These are phyloP conservation scores for Kwoniella newhampshirensis DNA, from an alignment of 768 basidiomycete genomes.

Conservation along the genomic window DNA sequence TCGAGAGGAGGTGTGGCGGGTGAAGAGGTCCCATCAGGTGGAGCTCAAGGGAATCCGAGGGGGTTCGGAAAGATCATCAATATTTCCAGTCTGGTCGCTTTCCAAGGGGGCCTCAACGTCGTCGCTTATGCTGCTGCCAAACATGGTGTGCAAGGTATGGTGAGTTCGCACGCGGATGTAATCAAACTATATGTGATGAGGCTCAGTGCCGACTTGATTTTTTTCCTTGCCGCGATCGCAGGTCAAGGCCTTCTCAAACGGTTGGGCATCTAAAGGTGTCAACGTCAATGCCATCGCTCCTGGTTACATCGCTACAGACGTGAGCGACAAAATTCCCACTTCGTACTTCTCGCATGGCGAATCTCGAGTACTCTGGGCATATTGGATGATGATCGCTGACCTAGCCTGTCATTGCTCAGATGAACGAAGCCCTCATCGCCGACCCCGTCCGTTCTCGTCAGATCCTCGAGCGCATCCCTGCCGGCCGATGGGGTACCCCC, in stretches of 20 bases:
- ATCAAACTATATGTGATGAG: not conserved
- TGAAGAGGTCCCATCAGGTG: slow-evolving; percentile 40
- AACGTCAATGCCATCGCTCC: slow-evolving; percentile 87
- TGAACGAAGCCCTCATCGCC: slow-evolving; percentile 66
- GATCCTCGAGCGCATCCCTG: slow-evolving; percentile 72
- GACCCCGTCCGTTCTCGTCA: slow-evolving; percentile 68
- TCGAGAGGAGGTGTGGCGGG: slow-evolving; percentile 57
- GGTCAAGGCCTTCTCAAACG: slow-evolving; percentile 80
- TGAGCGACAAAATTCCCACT: slow-evolving; percentile 58
- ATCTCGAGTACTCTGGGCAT: not conserved
- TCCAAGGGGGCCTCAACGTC: slow-evolving; percentile 63
- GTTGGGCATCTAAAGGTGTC: slow-evolving; percentile 84
- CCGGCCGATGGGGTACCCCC: slow-evolving; percentile 69
- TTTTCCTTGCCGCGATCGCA: too few species aligned
- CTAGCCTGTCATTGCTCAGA: slow-evolving; percentile 40
- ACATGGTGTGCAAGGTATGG: slow-evolving; percentile 67
- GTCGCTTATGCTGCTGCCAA: slow-evolving; percentile 92
- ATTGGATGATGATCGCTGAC: slow-evolving; percentile 5
- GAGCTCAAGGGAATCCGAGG: slow-evolving; percentile 45
- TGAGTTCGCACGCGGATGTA: slow-evolving; percentile 30
- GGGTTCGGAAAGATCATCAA: slow-evolving; percentile 71
- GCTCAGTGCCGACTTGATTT: too few species aligned
- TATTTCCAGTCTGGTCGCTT: slow-evolving; percentile 59
- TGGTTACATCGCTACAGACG: slow-evolving; percentile 85
- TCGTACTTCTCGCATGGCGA: not conserved